Evolutionary conservation across 2,329 filamentous ascomycete species (phyloP).

Genomic region (Pestalotiopsis sp.): DNA sequence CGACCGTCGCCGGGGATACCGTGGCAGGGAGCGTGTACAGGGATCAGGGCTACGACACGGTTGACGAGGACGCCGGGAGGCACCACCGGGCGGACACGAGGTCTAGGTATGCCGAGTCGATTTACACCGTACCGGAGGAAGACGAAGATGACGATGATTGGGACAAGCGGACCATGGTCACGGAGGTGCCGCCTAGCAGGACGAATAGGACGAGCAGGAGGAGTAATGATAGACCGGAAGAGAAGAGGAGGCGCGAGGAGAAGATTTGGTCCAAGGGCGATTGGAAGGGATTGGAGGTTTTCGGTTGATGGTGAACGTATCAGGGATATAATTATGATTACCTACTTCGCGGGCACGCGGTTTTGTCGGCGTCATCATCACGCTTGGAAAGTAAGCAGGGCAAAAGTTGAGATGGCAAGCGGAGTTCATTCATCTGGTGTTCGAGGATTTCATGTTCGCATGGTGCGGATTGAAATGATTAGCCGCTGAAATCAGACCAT

Average conservation of each 20-base stretch:
- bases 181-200: neutral
- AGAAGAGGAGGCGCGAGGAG: neutral
- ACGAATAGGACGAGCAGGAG: neutral
- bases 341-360: neutral
- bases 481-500: no score
- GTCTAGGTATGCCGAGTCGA: neutral
- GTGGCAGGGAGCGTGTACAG: neutral
- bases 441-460: no score
- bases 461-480: no score
- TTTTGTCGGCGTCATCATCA: neutral
- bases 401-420: no score
- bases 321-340: neutral
- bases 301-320: neutral
- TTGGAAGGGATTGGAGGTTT: neutral
- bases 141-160: neutral
- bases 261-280: constrained; percentile 2
- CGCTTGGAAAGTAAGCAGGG: no score
- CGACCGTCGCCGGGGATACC: neutral
- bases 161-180: neutral
- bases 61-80: neutral
- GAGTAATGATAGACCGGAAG: neutral
- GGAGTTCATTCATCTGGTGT: no score
- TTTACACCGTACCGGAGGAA: neutral
- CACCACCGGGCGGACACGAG: neutral
- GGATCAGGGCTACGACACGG: neutral